These are phyloP conservation scores for Monilinia laxa DNA, from an alignment of 2,329 filamentous ascomycete genomes.

Conservation along the genomic window DNA sequence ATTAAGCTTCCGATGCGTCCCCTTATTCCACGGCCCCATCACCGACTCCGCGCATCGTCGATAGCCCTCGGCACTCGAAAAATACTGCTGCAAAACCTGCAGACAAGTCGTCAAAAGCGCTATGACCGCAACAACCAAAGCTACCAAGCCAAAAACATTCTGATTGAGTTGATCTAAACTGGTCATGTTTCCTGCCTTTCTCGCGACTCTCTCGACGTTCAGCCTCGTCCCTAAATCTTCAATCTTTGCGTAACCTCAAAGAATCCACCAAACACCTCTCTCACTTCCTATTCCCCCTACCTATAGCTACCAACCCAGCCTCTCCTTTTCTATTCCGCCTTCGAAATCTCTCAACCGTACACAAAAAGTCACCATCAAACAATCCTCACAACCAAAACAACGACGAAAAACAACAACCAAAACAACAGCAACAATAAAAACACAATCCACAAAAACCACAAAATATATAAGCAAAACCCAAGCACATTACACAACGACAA, in stretches of 20 bases:
- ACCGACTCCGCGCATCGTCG: slow-evolving; percentile 29
- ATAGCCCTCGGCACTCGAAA: slow-evolving; percentile 44
- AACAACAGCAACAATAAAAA: no score
- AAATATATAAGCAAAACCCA: no score
- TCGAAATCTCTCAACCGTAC: background rate
- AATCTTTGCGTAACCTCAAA: background rate
- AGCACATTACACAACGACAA: no score
- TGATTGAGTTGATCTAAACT: slow-evolving; percentile 33
- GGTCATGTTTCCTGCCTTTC: slow-evolving; percentile 11
- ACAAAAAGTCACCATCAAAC: no score
- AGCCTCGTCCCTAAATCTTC: background rate
- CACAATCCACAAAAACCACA: no score
- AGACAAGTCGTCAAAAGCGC: slow-evolving; percentile 40
- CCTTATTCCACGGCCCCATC: slow-evolving; percentile 40
- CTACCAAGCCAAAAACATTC: slow-evolving; percentile 38
- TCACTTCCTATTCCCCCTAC: background rate
- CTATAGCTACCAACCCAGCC: background rate
- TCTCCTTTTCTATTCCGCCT: background rate
- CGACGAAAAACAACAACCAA: no score
- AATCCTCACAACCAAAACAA: no score
- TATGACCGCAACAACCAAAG: slow-evolving; percentile 42
- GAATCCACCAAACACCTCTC: background rate
- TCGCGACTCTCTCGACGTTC: background rate
- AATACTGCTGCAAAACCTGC: slow-evolving; percentile 43
- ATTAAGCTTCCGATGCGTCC: slow-evolving; percentile 39